Conservation (phyloP, 768 basidiomycete species). For the Lyophyllum semitale region DNA sequence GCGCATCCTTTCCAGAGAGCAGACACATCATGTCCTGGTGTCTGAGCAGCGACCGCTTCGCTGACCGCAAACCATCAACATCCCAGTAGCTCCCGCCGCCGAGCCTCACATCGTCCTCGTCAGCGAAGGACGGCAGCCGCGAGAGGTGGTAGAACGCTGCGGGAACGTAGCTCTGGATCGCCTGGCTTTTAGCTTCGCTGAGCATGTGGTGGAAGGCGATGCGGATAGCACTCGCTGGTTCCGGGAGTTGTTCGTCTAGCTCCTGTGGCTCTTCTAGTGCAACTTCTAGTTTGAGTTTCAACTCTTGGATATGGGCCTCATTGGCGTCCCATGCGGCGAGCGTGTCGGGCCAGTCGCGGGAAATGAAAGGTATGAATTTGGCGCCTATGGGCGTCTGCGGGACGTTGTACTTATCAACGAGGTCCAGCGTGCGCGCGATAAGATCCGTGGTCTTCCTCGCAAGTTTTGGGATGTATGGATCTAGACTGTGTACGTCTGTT, state of each 20-base stretch:
- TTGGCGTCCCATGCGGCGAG: constrained; percentile 9
- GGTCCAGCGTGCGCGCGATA: no score
- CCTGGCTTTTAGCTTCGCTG: neutral
- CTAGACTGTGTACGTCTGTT: neutral
- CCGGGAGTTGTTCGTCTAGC: constrained; percentile 10
- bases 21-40: constrained; percentile 11
- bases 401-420: no score
- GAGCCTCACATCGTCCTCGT: constrained; percentile 1
- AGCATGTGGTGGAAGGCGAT: constrained; percentile 5
- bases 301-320: constrained; percentile 1
- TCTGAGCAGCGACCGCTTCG: constrained; percentile 8
- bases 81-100: neutral
- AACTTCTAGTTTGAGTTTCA: constrained; percentile 2
- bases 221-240: no score
- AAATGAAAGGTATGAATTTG: constrained; percentile 5
- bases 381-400: no score
- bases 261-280: neutral
- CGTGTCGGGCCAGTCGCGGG: constrained; percentile 10
- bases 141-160: constrained; percentile 17
- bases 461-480: no score
- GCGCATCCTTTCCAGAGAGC: constrained; percentile 1
- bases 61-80: constrained; percentile 3
- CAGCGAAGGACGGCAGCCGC: constrained; percentile 8
- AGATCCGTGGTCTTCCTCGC: no score
- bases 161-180: constrained; percentile 11